Evolutionary conservation across 805 yeast genomes (phyloP).

Genomic region (Debaryomyces hansenii): DNA sequence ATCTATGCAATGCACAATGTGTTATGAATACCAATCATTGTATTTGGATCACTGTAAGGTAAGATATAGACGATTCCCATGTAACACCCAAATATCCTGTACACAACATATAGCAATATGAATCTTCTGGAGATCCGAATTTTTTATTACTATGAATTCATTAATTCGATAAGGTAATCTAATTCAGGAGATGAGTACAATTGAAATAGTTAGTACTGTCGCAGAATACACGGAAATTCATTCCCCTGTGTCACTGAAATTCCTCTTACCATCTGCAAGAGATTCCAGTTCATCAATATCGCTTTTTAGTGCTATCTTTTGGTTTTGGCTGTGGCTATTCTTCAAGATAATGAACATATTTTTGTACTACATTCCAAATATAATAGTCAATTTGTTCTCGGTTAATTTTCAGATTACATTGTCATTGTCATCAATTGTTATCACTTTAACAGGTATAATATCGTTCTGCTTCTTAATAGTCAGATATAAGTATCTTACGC

Average conservation of each 20-base stretch:
- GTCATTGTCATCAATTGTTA: constrained; percentile 47
- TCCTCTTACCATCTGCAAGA: constrained; percentile 11
- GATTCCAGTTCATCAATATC: constrained; percentile 13
- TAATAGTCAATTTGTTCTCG: constrained; percentile 24
- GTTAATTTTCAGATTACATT: constrained; percentile 51
- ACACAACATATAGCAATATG: too few relatives aligned
- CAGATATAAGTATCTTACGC: constrained; percentile 62
- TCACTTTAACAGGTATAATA: constrained; percentile 27
- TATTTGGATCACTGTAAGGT: too few relatives aligned
- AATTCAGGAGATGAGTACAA: too few relatives aligned
- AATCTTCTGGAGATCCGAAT: too few relatives aligned
- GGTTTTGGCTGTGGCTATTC: constrained; percentile 21
- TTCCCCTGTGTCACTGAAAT: background rate
- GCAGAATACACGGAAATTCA: too few relatives aligned
- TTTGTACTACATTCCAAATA: constrained; percentile 15
- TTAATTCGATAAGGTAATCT: too few relatives aligned
- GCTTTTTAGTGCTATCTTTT: constrained; percentile 10
- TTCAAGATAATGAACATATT: constrained; percentile 16
- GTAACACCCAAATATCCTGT: too few relatives aligned
- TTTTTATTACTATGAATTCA: too few relatives aligned
- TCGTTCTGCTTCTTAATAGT: constrained; percentile 47
- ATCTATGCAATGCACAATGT: too few relatives aligned
- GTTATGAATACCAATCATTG: too few relatives aligned
- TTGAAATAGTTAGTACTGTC: too few relatives aligned
- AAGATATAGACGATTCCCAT: too few relatives aligned